Evolutionary conservation across 1,284 basidiomycete species (phyloP).

Genomic region (Pseudozyma sp.): DNA sequence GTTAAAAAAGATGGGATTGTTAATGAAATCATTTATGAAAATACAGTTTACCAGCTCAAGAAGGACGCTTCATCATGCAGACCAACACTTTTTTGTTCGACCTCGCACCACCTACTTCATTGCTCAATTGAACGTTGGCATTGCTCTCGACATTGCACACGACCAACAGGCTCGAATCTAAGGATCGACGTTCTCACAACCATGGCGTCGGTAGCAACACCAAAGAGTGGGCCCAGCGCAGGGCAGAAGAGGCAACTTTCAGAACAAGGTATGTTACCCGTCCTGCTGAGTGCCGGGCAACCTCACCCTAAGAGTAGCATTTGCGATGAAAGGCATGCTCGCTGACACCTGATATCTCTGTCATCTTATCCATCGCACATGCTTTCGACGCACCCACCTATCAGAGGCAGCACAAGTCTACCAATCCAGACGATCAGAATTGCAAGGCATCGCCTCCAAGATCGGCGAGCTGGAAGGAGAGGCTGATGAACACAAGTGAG

Average conservation of each 20-base stretch:
- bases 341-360: neutral
- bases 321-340: neutral
- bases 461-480: slow-evolving; percentile 67
- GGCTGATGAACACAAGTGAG: slow-evolving; percentile 67
- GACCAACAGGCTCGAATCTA: neutral
- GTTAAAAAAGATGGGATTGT: no score
- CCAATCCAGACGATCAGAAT: slow-evolving; percentile 58
- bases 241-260: slow-evolving; percentile 39
- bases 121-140: no score
- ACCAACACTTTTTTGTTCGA: slow-evolving; percentile 11
- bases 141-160: neutral
- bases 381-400: no score
- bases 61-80: neutral
- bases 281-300: neutral
- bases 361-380: neutral
- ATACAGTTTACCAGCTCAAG: no score
- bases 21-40: no score
- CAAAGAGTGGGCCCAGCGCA: slow-evolving; percentile 21
- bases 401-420: slow-evolving; percentile 57
- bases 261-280: slow-evolving; percentile 34
- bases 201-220: slow-evolving; percentile 12
- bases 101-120: no score
- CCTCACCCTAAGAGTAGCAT: neutral
- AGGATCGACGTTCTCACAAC: slow-evolving; percentile 14
- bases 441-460: slow-evolving; percentile 66